phyloP scores from a whole-genome alignment of 2,329 filamentous ascomycete genomes.

The Ascochyta fabae region DNA sequence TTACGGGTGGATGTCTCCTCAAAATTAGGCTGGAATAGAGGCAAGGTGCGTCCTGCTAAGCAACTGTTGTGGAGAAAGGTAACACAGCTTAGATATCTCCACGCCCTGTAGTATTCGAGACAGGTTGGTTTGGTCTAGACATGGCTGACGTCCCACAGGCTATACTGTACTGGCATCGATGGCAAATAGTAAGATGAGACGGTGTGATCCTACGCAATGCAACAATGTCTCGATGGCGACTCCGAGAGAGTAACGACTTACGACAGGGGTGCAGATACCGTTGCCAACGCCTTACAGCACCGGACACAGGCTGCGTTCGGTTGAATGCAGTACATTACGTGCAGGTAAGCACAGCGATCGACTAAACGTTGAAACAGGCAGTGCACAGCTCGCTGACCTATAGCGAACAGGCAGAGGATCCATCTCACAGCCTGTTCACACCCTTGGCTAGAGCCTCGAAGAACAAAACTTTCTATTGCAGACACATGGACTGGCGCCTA shows the following conservation, averaged over 20 bases:
- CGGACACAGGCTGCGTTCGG: neutral
- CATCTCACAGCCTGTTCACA: conserved; percentile 8
- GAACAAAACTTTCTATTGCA: neutral
- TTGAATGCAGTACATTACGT: conserved; percentile 9
- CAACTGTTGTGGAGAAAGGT: neutral
- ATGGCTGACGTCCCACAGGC: conserved; percentile 4
- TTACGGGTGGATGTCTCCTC: conserved; percentile 8
- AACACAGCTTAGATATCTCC: neutral
- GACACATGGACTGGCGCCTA: neutral
- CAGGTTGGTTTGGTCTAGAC: conserved; percentile 2
- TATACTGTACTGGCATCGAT: neutral
- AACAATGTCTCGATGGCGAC: neutral
- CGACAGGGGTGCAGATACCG: conserved; percentile 3
- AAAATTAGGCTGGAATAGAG: neutral
- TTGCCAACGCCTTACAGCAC: conserved; percentile 2
- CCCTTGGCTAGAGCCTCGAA: conserved; percentile 1
- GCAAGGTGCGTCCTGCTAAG: conserved; percentile 4
- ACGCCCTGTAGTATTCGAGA: neutral
- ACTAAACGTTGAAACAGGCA: conserved; percentile 8
- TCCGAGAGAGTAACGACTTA: neutral
- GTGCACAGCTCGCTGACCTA: conserved; percentile 6
- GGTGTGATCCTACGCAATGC: conserved; percentile 4
- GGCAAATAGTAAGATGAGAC: neutral
- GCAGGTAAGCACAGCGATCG: conserved; percentile 16
- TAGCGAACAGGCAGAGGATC: conserved; percentile 1